A percentile compares a stretch with the other conserved stretches of the same genome.
Evolutionary conservation across 1,284 basidiomycete genomes (phyloP).

Genomic region (Ganoderma resinaceum): DNA sequence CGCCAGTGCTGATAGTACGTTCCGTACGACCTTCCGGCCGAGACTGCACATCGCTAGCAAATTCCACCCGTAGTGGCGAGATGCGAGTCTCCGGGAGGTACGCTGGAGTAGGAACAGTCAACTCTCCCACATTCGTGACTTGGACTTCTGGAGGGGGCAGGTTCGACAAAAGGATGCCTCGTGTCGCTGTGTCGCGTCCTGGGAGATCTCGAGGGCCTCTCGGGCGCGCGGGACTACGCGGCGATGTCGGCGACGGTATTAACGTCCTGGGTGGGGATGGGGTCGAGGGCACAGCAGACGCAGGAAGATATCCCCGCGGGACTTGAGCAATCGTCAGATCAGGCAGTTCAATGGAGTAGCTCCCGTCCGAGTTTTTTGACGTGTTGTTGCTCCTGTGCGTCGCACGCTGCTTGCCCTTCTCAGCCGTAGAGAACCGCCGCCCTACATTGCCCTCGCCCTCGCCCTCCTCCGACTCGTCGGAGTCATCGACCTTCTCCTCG

Average conservation of each 20-base stretch:
- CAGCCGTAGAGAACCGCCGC: conserved; percentile 26
- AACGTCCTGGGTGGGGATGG: conserved; percentile 30
- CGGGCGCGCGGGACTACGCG: conserved; percentile 35
- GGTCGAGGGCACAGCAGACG: conserved; percentile 27
- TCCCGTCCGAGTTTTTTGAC: conserved; percentile 43
- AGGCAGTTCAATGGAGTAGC: conserved; percentile 42
- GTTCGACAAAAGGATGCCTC: conserved; percentile 38
- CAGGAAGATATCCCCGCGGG: conserved; percentile 32
- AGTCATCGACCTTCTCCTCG: conserved; percentile 29
- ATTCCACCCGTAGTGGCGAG: conserved; percentile 39
- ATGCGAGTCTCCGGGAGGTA: conserved; percentile 28
- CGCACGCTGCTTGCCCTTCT: conserved; percentile 29
- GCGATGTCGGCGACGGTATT: conserved; percentile 27
- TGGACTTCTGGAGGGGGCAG: conserved; percentile 21
- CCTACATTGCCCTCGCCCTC: conserved; percentile 33
- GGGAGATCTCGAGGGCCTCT: conserved; percentile 41
- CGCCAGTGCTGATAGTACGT: conserved; percentile 36
- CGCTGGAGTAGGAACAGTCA: conserved; percentile 12
- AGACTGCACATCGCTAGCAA: conserved; percentile 34
- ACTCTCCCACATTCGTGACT: neutral
- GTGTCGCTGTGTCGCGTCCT: conserved; percentile 33
- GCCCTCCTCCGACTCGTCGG: conserved; percentile 32
- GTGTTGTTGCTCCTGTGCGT: conserved; percentile 31
- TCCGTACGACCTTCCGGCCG: conserved; percentile 33
- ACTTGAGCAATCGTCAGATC: conserved; percentile 33